A percentile compares a stretch with the other conserved stretches of the same genome.
Evolutionary conservation across 2,329 filamentous ascomycete species (phyloP).

Genomic region (Geosmithia morbida): DNA sequence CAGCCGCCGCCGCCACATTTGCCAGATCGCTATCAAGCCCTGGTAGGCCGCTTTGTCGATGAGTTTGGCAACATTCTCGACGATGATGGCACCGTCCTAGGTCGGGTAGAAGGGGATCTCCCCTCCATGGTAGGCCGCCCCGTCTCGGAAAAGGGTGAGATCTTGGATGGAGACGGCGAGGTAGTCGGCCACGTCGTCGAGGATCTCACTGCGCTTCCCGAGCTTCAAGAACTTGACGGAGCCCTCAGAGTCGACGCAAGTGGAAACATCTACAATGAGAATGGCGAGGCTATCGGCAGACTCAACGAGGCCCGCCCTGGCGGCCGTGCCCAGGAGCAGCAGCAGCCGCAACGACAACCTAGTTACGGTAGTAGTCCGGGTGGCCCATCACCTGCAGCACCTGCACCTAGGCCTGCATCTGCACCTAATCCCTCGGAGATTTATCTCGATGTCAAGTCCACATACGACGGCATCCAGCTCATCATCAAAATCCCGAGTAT

Average conservation of each 20-base stretch:
- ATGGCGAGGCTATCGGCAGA: slow-evolving; percentile 46
- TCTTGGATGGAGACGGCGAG: slow-evolving; percentile 66
- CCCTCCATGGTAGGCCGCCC: slow-evolving; percentile 37
- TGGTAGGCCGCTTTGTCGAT: slow-evolving; percentile 33
- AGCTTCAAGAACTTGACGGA: slow-evolving; percentile 33
- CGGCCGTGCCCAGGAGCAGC: not conserved
- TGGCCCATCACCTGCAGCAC: not conserved
- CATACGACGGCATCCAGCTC: slow-evolving; percentile 40
- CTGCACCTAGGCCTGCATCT: slow-evolving; percentile 10
- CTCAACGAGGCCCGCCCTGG: slow-evolving; percentile 28
- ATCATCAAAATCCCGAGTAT: slow-evolving; percentile 43
- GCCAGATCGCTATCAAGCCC: slow-evolving; percentile 14
- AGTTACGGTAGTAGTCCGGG: not conserved
- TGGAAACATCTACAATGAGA: slow-evolving; percentile 41
- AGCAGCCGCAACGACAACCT: not conserved
- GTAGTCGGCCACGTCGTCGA: slow-evolving; percentile 62
- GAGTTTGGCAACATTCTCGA: slow-evolving; percentile 40
- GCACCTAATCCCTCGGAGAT: slow-evolving; percentile 34
- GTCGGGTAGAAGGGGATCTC: slow-evolving; percentile 36
- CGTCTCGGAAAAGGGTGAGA: slow-evolving; percentile 28
- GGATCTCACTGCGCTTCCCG: slow-evolving; percentile 22
- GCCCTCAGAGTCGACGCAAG: slow-evolving; percentile 41
- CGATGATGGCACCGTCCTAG: slow-evolving; percentile 32
- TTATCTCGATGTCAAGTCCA: slow-evolving; percentile 42
- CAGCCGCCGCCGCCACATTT: slow-evolving; percentile 16